A percentile compares a stretch with the other conserved stretches of the same genome.
Conservation (phyloP, 805 yeast genomes). For the Henningerozyma blattae region DNA sequence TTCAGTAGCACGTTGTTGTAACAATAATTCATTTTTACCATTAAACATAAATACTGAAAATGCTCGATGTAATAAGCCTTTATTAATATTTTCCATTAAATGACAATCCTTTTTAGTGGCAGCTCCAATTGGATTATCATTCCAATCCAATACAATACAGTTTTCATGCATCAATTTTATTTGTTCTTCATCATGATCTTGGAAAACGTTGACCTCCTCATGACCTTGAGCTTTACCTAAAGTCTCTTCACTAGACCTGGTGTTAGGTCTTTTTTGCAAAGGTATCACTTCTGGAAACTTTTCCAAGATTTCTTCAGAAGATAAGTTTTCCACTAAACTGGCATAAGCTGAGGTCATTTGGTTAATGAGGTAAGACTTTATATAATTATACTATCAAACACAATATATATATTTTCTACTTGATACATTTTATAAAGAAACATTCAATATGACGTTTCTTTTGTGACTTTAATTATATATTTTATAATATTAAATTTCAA, state of each 20-base stretch:
- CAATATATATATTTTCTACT: too few relatives aligned
- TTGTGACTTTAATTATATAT: too few relatives aligned
- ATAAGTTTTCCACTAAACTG: constrained; percentile 40
- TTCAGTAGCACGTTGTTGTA: constrained; percentile 94
- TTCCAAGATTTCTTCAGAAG: constrained; percentile 36
- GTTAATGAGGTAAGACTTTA: too few relatives aligned
- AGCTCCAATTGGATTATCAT: constrained; percentile 82
- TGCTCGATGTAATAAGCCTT: constrained; percentile 87
- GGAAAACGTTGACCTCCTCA: constrained; percentile 35
- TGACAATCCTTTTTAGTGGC: constrained; percentile 89
- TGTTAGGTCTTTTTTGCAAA: constrained; percentile 45
- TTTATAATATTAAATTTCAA: too few relatives aligned
- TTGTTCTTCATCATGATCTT: constrained; percentile 89
- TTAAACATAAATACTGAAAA: constrained; percentile 92
- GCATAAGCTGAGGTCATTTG: constrained; percentile 41
- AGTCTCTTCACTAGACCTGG: constrained; percentile 28
- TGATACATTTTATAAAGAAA: too few relatives aligned
- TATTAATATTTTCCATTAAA: constrained; percentile 73
- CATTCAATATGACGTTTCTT: too few relatives aligned
- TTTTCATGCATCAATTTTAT: constrained; percentile 91
- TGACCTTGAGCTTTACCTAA: constrained; percentile 20
- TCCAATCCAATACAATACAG: constrained; percentile 83
- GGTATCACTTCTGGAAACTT: constrained; percentile 63
- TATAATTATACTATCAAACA: too few relatives aligned
- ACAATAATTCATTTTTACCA: constrained; percentile 56